phyloP scores from a whole-genome alignment of 2,329 filamentous ascomycete species.

The Akanthomyces uredinophilus region DNA sequence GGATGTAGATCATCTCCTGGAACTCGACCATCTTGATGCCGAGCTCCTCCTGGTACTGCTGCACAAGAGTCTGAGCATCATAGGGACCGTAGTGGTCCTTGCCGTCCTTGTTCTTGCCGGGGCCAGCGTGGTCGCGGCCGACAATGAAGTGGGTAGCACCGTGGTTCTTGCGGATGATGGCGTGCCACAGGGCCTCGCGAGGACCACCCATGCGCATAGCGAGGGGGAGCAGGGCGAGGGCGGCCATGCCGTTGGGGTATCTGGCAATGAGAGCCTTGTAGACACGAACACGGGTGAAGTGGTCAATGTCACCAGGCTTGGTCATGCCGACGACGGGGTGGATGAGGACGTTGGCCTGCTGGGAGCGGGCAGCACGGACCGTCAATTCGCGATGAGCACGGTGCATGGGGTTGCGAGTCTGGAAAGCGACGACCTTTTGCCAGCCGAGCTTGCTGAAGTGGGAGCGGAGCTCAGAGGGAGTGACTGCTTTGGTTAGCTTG shows the following conservation, averaged over 20 bases:
- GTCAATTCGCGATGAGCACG: conserved; percentile 96
- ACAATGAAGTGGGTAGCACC: conserved; percentile 99
- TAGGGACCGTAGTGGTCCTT: conserved; percentile 98
- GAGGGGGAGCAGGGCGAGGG: conserved; percentile 86
- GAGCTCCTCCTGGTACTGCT: conserved; percentile 94
- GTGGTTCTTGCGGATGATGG: conserved; percentile 99
- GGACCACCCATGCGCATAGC: conserved; percentile 99
- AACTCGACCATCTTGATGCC: conserved; percentile 98
- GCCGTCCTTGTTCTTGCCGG: conserved; percentile 96
- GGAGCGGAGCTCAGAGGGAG: conserved; percentile 85
- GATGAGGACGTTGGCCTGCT: conserved; percentile 97
- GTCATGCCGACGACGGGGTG: conserved; percentile 97
- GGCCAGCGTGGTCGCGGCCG: conserved; percentile 94
- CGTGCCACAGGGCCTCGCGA: conserved; percentile 98
- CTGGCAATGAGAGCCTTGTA: conserved; percentile 95
- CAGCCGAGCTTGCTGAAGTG: conserved; percentile 99
- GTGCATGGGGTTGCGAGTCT: conserved; percentile 99
- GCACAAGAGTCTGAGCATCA: conserved; percentile 91
- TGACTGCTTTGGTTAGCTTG: conserved; percentile 50
- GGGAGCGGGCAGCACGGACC: conserved; percentile 88
- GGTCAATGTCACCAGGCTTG: conserved; percentile 98
- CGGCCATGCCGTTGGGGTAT: conserved; percentile 99
- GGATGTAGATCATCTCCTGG: conserved; percentile 99
- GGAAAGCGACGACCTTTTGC: conserved; percentile 96
- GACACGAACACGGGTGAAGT: conserved; percentile 98